Conservation (phyloP, 2,329 filamentous ascomycete species). For the Ophiobolus disseminans region DNA sequence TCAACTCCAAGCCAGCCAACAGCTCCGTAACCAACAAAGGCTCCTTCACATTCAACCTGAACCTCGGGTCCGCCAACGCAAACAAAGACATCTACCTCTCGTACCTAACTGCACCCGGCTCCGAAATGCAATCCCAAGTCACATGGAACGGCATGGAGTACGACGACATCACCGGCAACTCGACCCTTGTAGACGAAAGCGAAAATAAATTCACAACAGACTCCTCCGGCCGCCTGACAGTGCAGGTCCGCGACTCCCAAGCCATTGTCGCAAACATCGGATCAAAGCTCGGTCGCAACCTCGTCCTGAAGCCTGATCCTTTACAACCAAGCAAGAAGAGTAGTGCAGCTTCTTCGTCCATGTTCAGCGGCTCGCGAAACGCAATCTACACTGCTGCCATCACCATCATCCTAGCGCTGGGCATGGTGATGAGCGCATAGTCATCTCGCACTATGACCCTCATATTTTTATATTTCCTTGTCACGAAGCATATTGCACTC, state of each 20-base stretch:
- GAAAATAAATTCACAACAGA: conserved; percentile 37
- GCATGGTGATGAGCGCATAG: conserved; percentile 2
- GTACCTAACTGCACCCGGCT: conserved; percentile 56
- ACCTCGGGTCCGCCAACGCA: conserved; percentile 49
- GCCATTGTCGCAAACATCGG: conserved; percentile 58
- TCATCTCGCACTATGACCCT: neutral
- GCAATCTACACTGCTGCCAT: conserved; percentile 17
- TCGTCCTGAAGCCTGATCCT: conserved; percentile 36
- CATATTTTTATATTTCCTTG: neutral
- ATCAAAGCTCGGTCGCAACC: conserved; percentile 44
- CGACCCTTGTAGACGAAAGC: conserved; percentile 43
- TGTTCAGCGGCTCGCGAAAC: conserved; percentile 11
- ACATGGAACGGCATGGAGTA: conserved; percentile 59
- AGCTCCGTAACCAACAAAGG: conserved; percentile 47
- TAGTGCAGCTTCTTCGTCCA: conserved; percentile 27
- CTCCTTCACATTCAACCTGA: conserved; percentile 52
- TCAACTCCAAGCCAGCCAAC: conserved; percentile 57
- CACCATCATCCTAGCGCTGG: conserved; percentile 18
- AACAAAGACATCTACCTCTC: conserved; percentile 56
- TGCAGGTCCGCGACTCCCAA: conserved; percentile 53
- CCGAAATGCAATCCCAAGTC: conserved; percentile 52
- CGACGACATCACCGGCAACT: conserved; percentile 51
- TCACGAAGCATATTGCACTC: no score
- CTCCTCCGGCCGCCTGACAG: conserved; percentile 28
- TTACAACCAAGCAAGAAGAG: conserved; percentile 39